Conservation (phyloP, 2,329 filamentous ascomycete genomes). For the Pseudogymnoascus sp. region DNA sequence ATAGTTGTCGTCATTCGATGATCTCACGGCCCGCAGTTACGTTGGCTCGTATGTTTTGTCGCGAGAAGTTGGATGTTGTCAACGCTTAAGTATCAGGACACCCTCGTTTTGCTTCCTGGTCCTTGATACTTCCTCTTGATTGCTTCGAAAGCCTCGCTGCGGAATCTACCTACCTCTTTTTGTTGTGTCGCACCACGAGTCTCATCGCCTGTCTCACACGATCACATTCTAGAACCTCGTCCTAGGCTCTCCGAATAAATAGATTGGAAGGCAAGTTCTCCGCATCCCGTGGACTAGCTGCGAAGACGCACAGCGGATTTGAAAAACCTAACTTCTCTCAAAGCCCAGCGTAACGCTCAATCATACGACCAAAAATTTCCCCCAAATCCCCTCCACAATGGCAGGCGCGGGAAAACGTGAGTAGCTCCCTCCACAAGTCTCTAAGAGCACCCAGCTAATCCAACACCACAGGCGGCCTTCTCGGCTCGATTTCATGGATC, state of each 20-base stretch:
- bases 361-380: neutral
- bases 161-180: too few relatives aligned
- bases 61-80: neutral
- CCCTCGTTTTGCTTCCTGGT: neutral
- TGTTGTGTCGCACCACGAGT: too few relatives aligned
- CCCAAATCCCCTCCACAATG: neutral
- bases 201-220: too few relatives aligned
- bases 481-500: slow-evolving; percentile 50
- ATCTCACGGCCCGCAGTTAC: neutral
- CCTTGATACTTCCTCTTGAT: neutral
- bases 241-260: neutral
- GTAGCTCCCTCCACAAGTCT: neutral
- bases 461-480: slow-evolving; percentile 38
- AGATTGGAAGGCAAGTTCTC: neutral
- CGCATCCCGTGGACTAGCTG: neutral
- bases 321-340: neutral
- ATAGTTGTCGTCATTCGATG: neutral
- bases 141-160: neutral
- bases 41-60: neutral
- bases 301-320: neutral
- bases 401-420: neutral
- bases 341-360: neutral
- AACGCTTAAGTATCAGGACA: neutral
- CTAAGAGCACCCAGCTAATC: neutral
- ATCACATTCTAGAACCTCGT: neutral